Evolutionary conservation across 2,329 filamentous ascomycete species (phyloP), one percentile per base, ranked within the genome.

Genomic region (Arthroderma sp.): DNA sequence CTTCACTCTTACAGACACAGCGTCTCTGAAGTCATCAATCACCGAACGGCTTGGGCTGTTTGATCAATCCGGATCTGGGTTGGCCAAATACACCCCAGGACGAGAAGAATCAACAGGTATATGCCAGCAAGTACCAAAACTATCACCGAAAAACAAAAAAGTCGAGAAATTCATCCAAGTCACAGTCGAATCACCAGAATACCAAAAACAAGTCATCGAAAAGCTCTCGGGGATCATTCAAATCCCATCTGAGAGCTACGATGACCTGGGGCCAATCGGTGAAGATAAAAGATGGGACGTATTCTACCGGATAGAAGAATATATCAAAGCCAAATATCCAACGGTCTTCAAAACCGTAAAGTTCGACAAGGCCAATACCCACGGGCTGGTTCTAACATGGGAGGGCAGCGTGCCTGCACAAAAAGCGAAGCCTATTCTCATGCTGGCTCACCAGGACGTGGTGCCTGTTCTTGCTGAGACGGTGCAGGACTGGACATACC

Each of bases 401-500:
- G 49, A 69, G 34, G 78, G 77, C 3, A 53, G 50, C 22, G 41
- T 50, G 4, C 32, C 47, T 4, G 34, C 49, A 7, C 66, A 62
- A 5, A 63, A 78, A 32, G 47, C 57, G 2, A 75, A 74, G 57
- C 76, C 77, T 0, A 69, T 72, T 3, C 60, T 81, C 22, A 61
- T 81, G 33, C 74, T 78, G 66, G 77, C 76, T 1, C 78, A 81
- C 56, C 75, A 80, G 55, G 78, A 81, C 55, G 75, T 78, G 6
- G 77, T 82, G 2, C 77, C 77, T 1, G 75, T 77, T 0, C 66
- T 67, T 2, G 64, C 69, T 4, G 64, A 71, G 4, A 73, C 71
- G 0, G 51, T 69, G 6, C 50, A 52, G 3, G 63, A 72, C 36
- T 81, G 77, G 78, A 76, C 69, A 0, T 61, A 80, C 57, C 72